These are phyloP conservation scores for Tothia fuscella DNA, from an alignment of 2,329 filamentous ascomycete genomes.

Conservation along the genomic window DNA sequence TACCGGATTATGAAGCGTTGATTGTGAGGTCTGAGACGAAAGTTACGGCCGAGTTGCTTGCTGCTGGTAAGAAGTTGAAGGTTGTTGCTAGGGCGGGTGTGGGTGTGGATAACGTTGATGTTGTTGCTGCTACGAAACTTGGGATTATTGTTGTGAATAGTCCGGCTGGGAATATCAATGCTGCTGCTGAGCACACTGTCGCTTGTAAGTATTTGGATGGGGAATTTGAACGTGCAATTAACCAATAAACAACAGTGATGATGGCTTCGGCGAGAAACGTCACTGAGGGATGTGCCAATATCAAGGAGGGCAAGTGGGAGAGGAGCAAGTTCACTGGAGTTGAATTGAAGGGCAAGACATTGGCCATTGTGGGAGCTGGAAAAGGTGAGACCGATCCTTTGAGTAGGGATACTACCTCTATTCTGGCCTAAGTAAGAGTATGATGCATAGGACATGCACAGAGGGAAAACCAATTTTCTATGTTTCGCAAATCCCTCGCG, in stretches of 20 bases:
- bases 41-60: slow-evolving; percentile 56
- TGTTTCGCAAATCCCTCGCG: too few relatives aligned
- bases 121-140: slow-evolving; percentile 56
- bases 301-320: slow-evolving; percentile 67
- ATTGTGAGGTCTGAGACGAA: slow-evolving; percentile 75
- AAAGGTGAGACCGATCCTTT: slow-evolving; percentile 41
- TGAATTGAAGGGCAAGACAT: slow-evolving; percentile 64
- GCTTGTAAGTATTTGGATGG: slow-evolving; percentile 25
- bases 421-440: neutral
- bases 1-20: slow-evolving; percentile 61
- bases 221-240: slow-evolving; percentile 1
- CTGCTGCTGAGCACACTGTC: slow-evolving; percentile 68
- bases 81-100: slow-evolving; percentile 74
- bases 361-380: slow-evolving; percentile 68
- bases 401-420: neutral
- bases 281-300: slow-evolving; percentile 53
- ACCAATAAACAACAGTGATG: slow-evolving; percentile 41
- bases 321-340: slow-evolving; percentile 61
- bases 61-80: slow-evolving; percentile 55
- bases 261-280: slow-evolving; percentile 65
- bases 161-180: slow-evolving; percentile 67
- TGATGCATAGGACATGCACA: too few relatives aligned
- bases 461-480: too few relatives aligned
- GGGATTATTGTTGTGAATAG: slow-evolving; percentile 75
- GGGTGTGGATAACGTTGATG: slow-evolving; percentile 72